Conservation (phyloP, 164 flowering plant species). For the Annona squamosa region DNA sequence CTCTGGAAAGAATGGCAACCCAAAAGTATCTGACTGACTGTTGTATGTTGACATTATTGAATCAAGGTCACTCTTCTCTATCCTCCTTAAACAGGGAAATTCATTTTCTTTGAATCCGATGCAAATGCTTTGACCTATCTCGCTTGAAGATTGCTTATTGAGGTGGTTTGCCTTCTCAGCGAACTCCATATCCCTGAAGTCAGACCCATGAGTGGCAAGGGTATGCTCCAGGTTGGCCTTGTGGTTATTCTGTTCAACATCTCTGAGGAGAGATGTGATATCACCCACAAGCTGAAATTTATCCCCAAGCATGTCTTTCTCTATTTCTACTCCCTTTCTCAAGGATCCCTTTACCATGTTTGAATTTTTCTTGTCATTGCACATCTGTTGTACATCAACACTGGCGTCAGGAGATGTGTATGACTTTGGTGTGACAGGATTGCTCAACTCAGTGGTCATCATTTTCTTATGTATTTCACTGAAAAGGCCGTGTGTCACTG, state of each 20-base stretch:
- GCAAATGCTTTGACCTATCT: slow-evolving; percentile 36
- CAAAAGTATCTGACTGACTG: slow-evolving; percentile 63
- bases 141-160: slow-evolving; percentile 34
- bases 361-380: slow-evolving; percentile 22
- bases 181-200: slow-evolving; percentile 14
- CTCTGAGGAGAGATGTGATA: slow-evolving; percentile 43
- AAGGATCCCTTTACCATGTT: slow-evolving; percentile 18
- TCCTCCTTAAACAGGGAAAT: slow-evolving; percentile 48
- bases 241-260: slow-evolving; percentile 45
- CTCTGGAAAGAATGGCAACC: slow-evolving; percentile 50
- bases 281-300: slow-evolving; percentile 59
- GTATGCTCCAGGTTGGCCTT: slow-evolving; percentile 23
- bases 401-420: slow-evolving; percentile 15
- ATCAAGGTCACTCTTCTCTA: slow-evolving; percentile 47
- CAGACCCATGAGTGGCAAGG: slow-evolving; percentile 4
- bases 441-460: slow-evolving; percentile 40
- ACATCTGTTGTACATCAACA: slow-evolving; percentile 20
- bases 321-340: slow-evolving; percentile 29
- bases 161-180: slow-evolving; percentile 21
- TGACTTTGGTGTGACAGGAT: slow-evolving; percentile 19
- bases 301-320: slow-evolving; percentile 29
- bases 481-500: slow-evolving; percentile 72
- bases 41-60: slow-evolving; percentile 64
- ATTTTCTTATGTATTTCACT: slow-evolving; percentile 82
- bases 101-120: slow-evolving; percentile 40